Conservation (phyloP, 1,139 yeast species). For the Kluyveromyces sp. region DNA sequence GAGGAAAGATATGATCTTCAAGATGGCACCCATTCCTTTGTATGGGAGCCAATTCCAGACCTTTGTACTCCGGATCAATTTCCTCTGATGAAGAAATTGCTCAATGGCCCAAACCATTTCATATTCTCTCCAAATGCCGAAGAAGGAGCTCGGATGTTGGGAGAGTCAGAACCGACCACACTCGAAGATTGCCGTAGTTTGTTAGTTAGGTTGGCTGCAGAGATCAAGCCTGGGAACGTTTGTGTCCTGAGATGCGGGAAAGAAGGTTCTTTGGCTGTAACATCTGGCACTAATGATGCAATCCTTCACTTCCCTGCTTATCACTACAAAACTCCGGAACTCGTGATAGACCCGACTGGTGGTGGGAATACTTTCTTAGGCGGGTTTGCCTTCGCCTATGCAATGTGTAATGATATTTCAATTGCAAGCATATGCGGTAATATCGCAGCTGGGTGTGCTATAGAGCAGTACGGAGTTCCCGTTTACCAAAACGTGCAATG, state of each 20-base stretch:
- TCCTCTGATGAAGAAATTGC: conserved; percentile 34
- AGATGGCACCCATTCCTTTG: conserved; percentile 33
- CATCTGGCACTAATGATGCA: not conserved
- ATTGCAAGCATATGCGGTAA: conserved; percentile 62
- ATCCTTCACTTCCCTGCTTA: conserved; percentile 53
- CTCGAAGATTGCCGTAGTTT: conserved; percentile 36
- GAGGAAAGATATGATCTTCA: conserved; percentile 9
- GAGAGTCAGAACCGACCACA: conserved; percentile 37
- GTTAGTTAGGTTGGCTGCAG: conserved; percentile 36
- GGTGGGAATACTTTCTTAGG: conserved; percentile 91
- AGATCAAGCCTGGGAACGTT: conserved; percentile 32
- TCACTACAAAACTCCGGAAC: conserved; percentile 38
- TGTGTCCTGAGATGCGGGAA: conserved; percentile 63
- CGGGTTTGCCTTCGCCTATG: conserved; percentile 58
- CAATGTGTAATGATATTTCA: conserved; percentile 41
- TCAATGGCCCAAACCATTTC: conserved; percentile 35
- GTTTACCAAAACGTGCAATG: conserved; percentile 35
- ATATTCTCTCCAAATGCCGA: conserved; percentile 71
- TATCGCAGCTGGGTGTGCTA: conserved; percentile 68
- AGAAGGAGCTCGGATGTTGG: conserved; percentile 63
- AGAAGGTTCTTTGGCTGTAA: conserved; percentile 45
- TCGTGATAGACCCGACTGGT: conserved; percentile 83
- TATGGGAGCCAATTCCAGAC: conserved; percentile 88
- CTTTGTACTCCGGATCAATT: conserved; percentile 50
- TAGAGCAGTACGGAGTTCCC: conserved; percentile 77